Percentiles rank a stretch among this genome's conserved stretches.
phyloP scores from a whole-genome alignment of 1,284 basidiomycete genomes.

The Cystobasidiaceae sp. region DNA sequence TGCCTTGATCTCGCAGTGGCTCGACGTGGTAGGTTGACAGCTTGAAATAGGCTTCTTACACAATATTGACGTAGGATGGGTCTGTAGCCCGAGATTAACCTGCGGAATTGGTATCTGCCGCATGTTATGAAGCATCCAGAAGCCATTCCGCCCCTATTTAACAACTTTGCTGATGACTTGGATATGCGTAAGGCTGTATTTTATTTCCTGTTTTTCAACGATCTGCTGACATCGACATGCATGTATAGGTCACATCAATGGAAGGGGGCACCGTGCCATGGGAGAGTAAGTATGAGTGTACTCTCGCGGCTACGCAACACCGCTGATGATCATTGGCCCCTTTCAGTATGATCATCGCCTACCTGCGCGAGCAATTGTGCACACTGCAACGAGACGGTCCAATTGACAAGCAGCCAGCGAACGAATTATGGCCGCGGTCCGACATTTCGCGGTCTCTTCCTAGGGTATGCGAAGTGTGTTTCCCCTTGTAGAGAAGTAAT shows the following conservation, averaged over 20 bases:
- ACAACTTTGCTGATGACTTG: slow-evolving; percentile 7
- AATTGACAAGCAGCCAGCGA: not conserved
- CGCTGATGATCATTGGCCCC: not conserved
- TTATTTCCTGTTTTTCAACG: too few species aligned
- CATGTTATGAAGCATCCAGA: slow-evolving; percentile 29
- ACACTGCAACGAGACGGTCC: slow-evolving; percentile 13
- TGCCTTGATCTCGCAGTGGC: slow-evolving; percentile 20
- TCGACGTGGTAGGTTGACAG: slow-evolving; percentile 13
- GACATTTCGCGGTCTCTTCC: slow-evolving; percentile 15
- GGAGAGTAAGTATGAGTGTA: slow-evolving; percentile 16
- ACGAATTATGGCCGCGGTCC: slow-evolving; percentile 7
- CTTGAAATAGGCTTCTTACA: too few species aligned
- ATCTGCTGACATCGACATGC: not conserved
- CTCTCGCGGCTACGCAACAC: not conserved
- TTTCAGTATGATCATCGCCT: slow-evolving; percentile 28
- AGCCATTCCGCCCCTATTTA: slow-evolving; percentile 14
- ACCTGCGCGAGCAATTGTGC: slow-evolving; percentile 26
- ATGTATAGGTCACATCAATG: slow-evolving; percentile 21
- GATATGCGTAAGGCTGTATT: slow-evolving; percentile 9
- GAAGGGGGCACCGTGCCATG: slow-evolving; percentile 15
- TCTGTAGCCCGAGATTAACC: slow-evolving; percentile 29
- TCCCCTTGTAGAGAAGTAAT: not conserved
- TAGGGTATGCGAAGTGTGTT: not conserved
- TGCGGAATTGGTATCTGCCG: slow-evolving; percentile 29
- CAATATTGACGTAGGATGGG: not conserved